Evolutionary conservation across 2,329 filamentous ascomycete species (phyloP), one percentile per base, ranked within the genome.

Genomic region (Calonectria leucothoes): DNA sequence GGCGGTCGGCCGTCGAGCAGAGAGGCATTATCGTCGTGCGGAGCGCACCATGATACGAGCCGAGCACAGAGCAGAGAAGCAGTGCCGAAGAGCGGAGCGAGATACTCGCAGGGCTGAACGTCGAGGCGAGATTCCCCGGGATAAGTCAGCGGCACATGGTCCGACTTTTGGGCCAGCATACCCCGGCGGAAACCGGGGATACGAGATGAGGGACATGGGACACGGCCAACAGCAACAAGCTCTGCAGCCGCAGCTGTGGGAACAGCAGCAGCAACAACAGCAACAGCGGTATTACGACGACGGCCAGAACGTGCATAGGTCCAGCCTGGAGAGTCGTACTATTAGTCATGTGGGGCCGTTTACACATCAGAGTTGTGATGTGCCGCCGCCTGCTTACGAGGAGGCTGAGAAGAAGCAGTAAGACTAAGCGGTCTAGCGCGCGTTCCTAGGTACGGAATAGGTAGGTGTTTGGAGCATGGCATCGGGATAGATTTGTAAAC

Each of bases 361-460:
- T 29, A 25, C 61, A 25, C 51, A 45, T 51, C 52, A 52, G 27
- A 33, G 23, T 51, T 48, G 70, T n/a, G 76, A 77, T 42, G 72
- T 59, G 45, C 79, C 78, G 15, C 79, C 78, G 15, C 78, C 78
- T 20, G 66, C 76, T 8, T 80, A 80, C 27, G 76, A 81, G 7
- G 71, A 79, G 17, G 69, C 70, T 52, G 70, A 71, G 57, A 75
- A 67, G 70, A 79, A 74, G 65, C 69, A 33, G 11, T 12, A 25
- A 27, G 33, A 39, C 35, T 59, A 51, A 25, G 25, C 25, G 42
- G 52, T 10, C 27, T 29, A 20, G 25, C 31, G 23, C 31, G 23
- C 10, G 33, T 14, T 35, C n/a, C 55, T 27, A 20, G 55, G 33
- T 39, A 59, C 55, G 55, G 23, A 59, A 39, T 29, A 61, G 55